Evolutionary conservation across 2,329 filamentous ascomycete genomes (phyloP), one percentile per base, ranked within the genome.

Genomic region (Harringtonia lauricola): DNA sequence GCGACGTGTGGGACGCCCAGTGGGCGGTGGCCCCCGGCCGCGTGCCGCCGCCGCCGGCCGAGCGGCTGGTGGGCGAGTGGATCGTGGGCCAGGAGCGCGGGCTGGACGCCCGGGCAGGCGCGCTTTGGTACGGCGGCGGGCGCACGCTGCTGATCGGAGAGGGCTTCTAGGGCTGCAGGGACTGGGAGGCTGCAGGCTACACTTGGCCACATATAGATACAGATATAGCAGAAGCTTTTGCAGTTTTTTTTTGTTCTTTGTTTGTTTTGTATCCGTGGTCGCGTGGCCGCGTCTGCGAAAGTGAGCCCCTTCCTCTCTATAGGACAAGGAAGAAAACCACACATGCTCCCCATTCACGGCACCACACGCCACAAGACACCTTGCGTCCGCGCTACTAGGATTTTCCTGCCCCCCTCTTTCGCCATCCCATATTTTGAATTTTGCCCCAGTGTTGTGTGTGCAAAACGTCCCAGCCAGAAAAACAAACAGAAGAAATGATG

Each of bases 71-170:
- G 2, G 81, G 83, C 0, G 83, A 92, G 56, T 95, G 90, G 88
- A 66, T 84, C 21, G 79, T 95, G n/a, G 89, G 90, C 0, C 77
- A 94, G 54, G 87, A 90, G 59, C 82, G 71, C 53, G 89, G 89
- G 0, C 63, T 95, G 43, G 84, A 90, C 55, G 79, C 78, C 46
- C 75, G 86, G 36, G 76, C 73, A 50, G 90, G 90, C 0, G 69
- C 72, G 7, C 63, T 95, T 36, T 96, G 89, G 88, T 95, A 95
- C 64, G 90, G 83, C 30, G 85, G 80, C 22, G 89, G 89, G 1
- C 73, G 83, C 50, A 83, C 78, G 4, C 70, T 94, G 47, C 64
- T 71, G 55, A 43, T 71, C 17, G 78, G 78, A 17, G 76, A 80
- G 58, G 78, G 78, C 0, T 81, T 79, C 56, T 81, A 35, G 22